Base-by-base conservation (phyloP, 106 monocot species). In the Acorus calamus region DNA sequence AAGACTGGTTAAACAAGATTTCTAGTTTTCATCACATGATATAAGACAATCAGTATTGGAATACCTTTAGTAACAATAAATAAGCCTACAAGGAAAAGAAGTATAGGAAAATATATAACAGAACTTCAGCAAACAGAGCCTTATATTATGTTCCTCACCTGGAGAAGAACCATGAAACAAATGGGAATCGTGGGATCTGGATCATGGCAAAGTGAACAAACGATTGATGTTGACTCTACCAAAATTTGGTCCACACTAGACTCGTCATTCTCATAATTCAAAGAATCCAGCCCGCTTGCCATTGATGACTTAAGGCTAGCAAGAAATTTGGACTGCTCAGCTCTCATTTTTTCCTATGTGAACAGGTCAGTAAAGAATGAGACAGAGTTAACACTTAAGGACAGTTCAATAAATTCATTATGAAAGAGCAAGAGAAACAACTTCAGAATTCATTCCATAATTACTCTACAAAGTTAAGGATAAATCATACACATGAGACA, bases 151-250 rank as follows among this genome's bases (percentile, higher is more conserved):
- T 11, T 44, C 7, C 66, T 49, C 72, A 87, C 94, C 94, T 96
- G 94, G 45, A 96, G 78, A 82, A 82, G 87, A 74, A 91, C 69
- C 69, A 96, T 71, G 53, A 85, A 87, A 68, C 82, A 90, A 63
- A 96, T 49, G 44, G 87, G 82, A 71, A 82, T 87, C 57, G 66
- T 65, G 6, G 94, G 79, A 63, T 87, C 71, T 62, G 80, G 59
- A 13, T 80, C 94, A 47, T 71, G 82, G 62, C 94, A 96, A 49
- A 96, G 80, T 14, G 90, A 87, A 71, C 94, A 96, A 63, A 87
- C 51, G 55, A 28, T 28, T 28, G 77, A 81, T 57, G 69, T 42
- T 42, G 81, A 69, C 53, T 96, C 76, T 73, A 85, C 84, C 8
- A 50, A 14, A 11, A 28, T 65, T 68, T 55, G 42, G 28, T 56